Percentiles rank a stretch among this genome's conserved stretches.
phyloP scores from a whole-genome alignment of 345 rosid species.

The Cardamine occulta region DNA sequence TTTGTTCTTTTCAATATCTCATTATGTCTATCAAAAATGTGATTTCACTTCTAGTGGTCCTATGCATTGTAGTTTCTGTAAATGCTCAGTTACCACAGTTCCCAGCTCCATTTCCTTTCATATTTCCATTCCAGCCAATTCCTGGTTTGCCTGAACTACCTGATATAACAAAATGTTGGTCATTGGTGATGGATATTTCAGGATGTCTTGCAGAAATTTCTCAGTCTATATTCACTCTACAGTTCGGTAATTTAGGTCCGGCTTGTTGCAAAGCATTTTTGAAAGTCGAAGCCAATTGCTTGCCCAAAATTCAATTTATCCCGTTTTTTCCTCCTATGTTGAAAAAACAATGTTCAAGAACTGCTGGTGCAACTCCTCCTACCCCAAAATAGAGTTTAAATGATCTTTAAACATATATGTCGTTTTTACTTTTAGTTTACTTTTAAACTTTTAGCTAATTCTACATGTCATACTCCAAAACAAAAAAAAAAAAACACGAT shows the following conservation, averaged over 20 bases:
- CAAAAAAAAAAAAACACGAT: not conserved
- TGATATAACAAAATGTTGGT: not conserved
- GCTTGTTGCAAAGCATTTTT: constrained; percentile 8
- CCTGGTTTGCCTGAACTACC: not conserved
- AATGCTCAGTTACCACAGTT: constrained; percentile 23
- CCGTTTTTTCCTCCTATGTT: not conserved
- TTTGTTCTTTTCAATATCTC: not conserved
- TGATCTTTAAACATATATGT: not conserved
- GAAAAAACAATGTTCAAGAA: constrained; percentile 6
- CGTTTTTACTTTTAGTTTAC: not conserved
- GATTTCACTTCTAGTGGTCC: not conserved
- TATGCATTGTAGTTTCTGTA: not conserved
- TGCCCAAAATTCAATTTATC: not conserved
- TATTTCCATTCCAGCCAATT: not conserved
- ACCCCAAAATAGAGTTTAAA: not conserved
- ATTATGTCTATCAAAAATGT: constrained; percentile 7
- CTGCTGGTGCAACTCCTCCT: not conserved
- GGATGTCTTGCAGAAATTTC: constrained; percentile 6
- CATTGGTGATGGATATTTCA: not conserved
- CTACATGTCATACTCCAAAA: not conserved
- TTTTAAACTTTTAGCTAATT: not conserved
- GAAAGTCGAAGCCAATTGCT: not conserved
- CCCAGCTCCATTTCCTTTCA: not conserved
- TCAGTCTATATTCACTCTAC: not conserved
- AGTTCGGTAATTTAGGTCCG: not conserved